Base-by-base conservation (phyloP, 257 asterid species). In the Buddleja alternifolia region DNA sequence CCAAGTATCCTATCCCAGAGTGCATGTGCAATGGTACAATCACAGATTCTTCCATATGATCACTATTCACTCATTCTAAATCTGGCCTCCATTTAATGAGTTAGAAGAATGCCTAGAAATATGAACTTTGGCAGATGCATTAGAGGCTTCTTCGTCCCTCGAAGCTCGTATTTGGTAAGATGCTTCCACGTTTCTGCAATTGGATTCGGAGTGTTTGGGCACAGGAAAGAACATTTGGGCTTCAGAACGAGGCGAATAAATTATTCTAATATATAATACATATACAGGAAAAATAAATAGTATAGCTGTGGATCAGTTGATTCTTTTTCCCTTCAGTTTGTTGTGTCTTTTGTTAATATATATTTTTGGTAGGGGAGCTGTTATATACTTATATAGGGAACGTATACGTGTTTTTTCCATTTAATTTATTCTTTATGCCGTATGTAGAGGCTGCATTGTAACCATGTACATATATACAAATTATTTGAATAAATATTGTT, bases 1-100 rank as follows among this genome's bases (percentile, higher is more conserved):
- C 97, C 1, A 94, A 91, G 79, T 94, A 91, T 59, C 96, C 97
- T 8, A 71, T 91, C 59, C 96, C 96, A 1, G 97, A 87, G 73
- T 94, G 97, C 68, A 94, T 94, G 99, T 89, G 97, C 86, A 91
- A 88, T 60, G 45, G 46, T 21, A 81, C 81, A 12, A 69, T 1
- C 20, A 17, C 67, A 1, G 56, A 64, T 73, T 53, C 84, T 10
- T 52, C 83, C 4, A 15, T 56, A 24, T 80, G 67, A 73, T 44
- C 39, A 46, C 47, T 56, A 52, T 74, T 68, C 44, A 42, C 4
- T 1, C 1, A 71, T n/a, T 47, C 45, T 9, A 69, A 37, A 58
- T 7, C 50, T 9, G 8, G n/a, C 3, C 6, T 56, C n/a, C 21
- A 21, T 24, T 70, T 29, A 46, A 63, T 44, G 46, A 63, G 44